Base-by-base conservation (phyloP, 2,329 filamentous ascomycete species). In the Acrocalymma vagum region DNA sequence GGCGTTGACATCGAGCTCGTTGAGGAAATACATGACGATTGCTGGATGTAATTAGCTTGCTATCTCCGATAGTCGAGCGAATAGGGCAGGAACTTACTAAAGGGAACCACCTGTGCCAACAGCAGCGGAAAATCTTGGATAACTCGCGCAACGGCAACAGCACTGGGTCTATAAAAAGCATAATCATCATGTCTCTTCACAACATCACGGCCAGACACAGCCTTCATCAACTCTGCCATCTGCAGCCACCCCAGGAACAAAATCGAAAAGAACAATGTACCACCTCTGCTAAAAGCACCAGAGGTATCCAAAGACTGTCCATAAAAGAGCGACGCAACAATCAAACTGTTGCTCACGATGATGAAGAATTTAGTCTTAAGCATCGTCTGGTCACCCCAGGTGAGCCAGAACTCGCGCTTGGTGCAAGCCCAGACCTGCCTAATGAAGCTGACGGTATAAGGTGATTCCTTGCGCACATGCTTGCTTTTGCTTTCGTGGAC, bases 301-400 rank as follows among this genome's bases (percentile, higher is more conserved):
- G 72, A 75, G 1, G 83, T 85, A 54, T 81, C 75, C 5, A 78
- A 57, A 0, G 80, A 71, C 60, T 85, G 76, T 9, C 82, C 88
- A 57, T 90, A 89, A 71, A 94, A 94, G 13, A 94, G 76, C 2
- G 86, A 89, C 2, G 88, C 86, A 38, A 92, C 85, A 47, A 95
- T 88, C 8, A 95, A 76, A 39, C 71, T 81, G 63, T 89, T 88
- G 42, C 85, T 80, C 42, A 93, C 70, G 56, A 91, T 88, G 62
- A 90, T 90, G 69, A 90, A 87, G 44, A 87, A 78, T 53, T 93
- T 94, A 26, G 88, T 93, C 65, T 52, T 53, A 1, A 94, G 76
- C 0, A 87, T 86, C 1, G 84, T 84, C 45, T 79, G 85, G 68
- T 95, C 88, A 25, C 88, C 88, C 62, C 82, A 80, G 18, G 91